Base-by-base conservation (phyloP, 2,329 filamentous ascomycete genomes). In the Penicillium frequentans region DNA sequence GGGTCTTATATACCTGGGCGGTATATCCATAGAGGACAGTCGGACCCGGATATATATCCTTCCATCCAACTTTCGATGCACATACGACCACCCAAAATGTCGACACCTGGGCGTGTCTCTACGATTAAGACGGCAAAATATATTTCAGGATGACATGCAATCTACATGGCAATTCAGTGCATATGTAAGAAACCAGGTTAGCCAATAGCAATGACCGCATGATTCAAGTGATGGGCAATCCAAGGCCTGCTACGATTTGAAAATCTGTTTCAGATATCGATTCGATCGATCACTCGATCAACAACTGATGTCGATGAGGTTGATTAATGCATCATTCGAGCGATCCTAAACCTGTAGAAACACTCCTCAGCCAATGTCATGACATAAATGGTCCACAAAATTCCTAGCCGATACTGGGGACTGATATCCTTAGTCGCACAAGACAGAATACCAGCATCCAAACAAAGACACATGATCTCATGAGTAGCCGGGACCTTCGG, bases 401-500 rank as follows among this genome's bases (percentile, higher is more conserved):
- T 19, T 9, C 7, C 3, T 39, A 4, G n/a, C 8, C 35, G 35
- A 19, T 2, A 10, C 0, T 19, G n/a, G n/a, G 31, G n/a, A 19
- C 35, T 39, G n/a, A 39, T 39, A 39, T 19, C 10, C n/a, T 19
- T 39, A n/a, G 35, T 39, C 35, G 47, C 21, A 24, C 14, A 16
- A 19, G 21, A 4, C 13, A 24, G 21, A 51, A 51, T 6, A 6
- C 11, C 19, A 10, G 19, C n/a, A 44, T 39, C 11, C 23, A 43
- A 47, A 33, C 9, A 52, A 19, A 49, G 21, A 42, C 39, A 19
- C 27, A 59, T 55, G 55, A 62, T 60, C 48, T 58, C 54, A 62
- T 58, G 51, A 54, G 35, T 26, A 16, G 14, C 42, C 60, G 58
- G 57, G 50, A 60, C n/a, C 50, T 23, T 47, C 58, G 60, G 58